Conservation (phyloP, 228 moss, liverwort and hornwort genomes). For the Sphagnum fallax region DNA sequence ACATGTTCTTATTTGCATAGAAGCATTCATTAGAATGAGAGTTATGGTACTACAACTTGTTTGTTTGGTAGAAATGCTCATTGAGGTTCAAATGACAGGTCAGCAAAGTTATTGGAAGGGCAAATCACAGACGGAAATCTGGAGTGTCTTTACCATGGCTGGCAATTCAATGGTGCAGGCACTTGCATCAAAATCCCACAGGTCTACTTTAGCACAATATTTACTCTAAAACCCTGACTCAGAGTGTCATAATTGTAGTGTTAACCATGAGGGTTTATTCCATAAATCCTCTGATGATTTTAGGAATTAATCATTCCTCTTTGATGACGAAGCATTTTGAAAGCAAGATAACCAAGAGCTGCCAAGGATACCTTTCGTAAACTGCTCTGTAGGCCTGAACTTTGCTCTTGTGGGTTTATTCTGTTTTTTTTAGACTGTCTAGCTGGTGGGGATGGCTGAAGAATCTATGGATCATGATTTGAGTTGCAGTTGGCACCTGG, state of each 20-base stretch:
- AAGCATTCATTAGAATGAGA: neutral
- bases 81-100: constrained; percentile 13
- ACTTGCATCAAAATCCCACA: constrained; percentile 80
- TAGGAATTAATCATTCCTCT: no score
- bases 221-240: no score
- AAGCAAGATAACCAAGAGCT: no score
- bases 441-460: no score
- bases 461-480: neutral
- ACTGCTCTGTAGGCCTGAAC: neutral
- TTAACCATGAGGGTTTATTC: no score
- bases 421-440: neutral
- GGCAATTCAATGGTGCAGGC: constrained; percentile 81
- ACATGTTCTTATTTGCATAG: no score
- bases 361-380: neutral
- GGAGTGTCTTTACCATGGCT: constrained; percentile 93
- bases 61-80: no score
- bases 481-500: constrained; percentile 26
- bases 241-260: no score
- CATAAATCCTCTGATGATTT: no score
- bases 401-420: neutral
- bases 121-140: constrained; percentile 80
- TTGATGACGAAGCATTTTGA: no score
- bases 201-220: constrained; percentile 18
- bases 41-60: neutral
- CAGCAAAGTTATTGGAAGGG: constrained; percentile 86